Evolutionary conservation across 2,329 filamentous ascomycete species (phyloP).

Genomic region (Microsporum ferrugineum): DNA sequence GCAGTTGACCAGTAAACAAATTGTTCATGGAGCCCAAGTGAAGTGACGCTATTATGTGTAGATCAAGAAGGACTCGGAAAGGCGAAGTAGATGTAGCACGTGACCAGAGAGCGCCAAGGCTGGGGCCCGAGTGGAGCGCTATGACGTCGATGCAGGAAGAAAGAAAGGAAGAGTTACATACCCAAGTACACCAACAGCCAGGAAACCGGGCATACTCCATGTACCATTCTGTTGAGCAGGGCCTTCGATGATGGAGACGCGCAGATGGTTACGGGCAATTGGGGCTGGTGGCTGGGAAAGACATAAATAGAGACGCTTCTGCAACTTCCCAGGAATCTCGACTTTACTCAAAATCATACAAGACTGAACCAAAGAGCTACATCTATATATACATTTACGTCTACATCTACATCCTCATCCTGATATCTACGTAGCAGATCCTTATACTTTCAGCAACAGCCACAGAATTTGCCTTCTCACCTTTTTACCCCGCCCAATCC

Average conservation of each 20-base stretch:
- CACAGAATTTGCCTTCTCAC: not conserved
- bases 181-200: not conserved
- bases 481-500: not conserved
- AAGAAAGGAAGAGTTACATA: not conserved
- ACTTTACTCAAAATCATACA: not conserved
- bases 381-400: not conserved
- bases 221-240: not conserved
- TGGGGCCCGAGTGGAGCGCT: not conserved
- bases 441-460: not conserved
- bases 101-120: not conserved
- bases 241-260: not conserved
- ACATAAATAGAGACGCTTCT: not conserved
- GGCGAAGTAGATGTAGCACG: not conserved
- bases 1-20: too few species aligned
- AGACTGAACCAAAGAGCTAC: not conserved
- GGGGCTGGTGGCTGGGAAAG: too few species aligned
- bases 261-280: not conserved
- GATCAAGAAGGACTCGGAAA: not conserved
- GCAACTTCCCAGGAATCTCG: not conserved
- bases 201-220: not conserved
- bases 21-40: not conserved
- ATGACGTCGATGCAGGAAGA: not conserved
- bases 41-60: not conserved
- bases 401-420: not conserved
- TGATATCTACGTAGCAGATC: not conserved